Evolutionary conservation across 2,329 filamentous ascomycete genomes (phyloP), one percentile per base, ranked within the genome.

Genomic region (Neocatenulostroma microsporum): DNA sequence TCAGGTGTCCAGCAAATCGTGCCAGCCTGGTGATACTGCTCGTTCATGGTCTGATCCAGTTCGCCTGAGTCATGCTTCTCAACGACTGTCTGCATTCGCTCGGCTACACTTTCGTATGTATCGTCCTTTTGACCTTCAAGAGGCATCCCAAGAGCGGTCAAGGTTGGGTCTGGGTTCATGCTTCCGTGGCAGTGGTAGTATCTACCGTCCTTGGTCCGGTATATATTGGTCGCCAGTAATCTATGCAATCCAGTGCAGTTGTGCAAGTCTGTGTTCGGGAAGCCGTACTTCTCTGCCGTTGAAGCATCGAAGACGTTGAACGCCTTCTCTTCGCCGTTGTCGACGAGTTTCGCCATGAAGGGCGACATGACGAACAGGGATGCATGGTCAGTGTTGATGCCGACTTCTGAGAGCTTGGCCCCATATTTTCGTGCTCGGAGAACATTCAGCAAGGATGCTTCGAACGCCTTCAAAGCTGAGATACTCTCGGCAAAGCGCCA

Each of bases 401-500:
- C 58, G n/a, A 70, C 51, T 8, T 48, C 34, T 7, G 46, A 55
- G 21, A 41, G 47, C 35, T 37, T 38, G 8, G 41, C 40, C 3
- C 53, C 52, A 21, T 51, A 49, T 9, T 57, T 42, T 9, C 46
- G 67, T 7, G 59, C 63, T 35, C 68, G 63, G 3, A 68, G 47
- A 12, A 60, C 64, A 5, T 65, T 62, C 4, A 61, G 51, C 3
- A 67, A 52, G 2, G 60, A 38, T 11, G 41, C 41, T 29, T 44
- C 58, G n/a, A 61, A 58, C 1, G 63, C 54, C 42, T 69, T 69
- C 36, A 68, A 60, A 2, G 65, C 65, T 61, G 2, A 62, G 1
- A 72, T 64, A 30, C 68, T 72, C 49, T 75, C 72, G 2, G 72
- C 70, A 34, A 74, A 72, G 2, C 71, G 61, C 72, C 73, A 76